phyloP scores from a whole-genome alignment of 768 basidiomycete genomes.

The Amanita pseudoporphyria region DNA sequence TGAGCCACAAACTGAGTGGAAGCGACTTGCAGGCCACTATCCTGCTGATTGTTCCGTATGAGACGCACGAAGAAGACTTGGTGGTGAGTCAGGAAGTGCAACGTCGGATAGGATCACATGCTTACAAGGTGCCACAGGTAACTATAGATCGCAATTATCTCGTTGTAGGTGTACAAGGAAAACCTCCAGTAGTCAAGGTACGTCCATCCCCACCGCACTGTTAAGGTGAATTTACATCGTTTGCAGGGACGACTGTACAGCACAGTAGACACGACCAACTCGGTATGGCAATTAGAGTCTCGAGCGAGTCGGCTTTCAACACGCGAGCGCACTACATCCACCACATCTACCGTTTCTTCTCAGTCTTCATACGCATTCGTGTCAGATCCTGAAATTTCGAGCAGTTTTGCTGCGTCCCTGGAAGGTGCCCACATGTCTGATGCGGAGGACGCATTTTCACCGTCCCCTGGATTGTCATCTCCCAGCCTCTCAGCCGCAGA shows the following conservation, averaged over 20 bases:
- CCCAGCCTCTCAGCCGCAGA: conserved; percentile 53
- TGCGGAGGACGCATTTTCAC: conserved; percentile 44
- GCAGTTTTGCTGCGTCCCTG: conserved; percentile 75
- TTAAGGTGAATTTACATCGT: not conserved
- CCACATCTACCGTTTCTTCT: conserved; percentile 65
- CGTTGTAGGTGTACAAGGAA: conserved; percentile 63
- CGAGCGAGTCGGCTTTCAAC: conserved; percentile 40
- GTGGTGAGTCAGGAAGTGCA: conserved; percentile 32
- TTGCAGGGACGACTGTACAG: conserved; percentile 66
- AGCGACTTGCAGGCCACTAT: conserved; percentile 54
- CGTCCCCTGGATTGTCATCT: conserved; percentile 55
- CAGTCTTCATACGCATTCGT: conserved; percentile 76
- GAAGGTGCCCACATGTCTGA: conserved; percentile 70
- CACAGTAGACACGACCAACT: conserved; percentile 52
- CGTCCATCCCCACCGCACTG: conserved; percentile 10
- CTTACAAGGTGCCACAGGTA: conserved; percentile 34
- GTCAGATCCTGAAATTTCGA: conserved; percentile 80
- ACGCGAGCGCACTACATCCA: conserved; percentile 68
- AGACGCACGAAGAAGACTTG: conserved; percentile 63
- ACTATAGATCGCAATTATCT: conserved; percentile 63
- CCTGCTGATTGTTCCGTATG: conserved; percentile 62
- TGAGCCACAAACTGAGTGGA: conserved; percentile 1
- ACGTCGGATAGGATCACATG: not conserved
- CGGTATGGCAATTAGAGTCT: conserved; percentile 78
- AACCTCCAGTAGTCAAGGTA: conserved; percentile 67